Evolutionary conservation across 2,329 filamentous ascomycete species (phyloP).

Genomic region (Sporothrix euskadiensis): DNA sequence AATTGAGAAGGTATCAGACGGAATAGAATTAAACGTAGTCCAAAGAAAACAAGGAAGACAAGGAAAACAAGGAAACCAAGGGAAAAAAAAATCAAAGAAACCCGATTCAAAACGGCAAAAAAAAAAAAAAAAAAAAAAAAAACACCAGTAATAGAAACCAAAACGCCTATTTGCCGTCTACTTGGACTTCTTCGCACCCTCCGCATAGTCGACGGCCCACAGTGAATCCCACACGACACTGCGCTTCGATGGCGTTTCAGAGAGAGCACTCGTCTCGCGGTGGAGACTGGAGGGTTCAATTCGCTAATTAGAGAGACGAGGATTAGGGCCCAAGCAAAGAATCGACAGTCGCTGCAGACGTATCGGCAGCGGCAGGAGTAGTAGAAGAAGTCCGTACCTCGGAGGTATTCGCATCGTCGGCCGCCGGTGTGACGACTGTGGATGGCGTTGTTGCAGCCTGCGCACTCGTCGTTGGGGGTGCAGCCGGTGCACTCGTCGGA

Average conservation of each 20-base stretch:
- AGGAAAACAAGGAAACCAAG: too few relatives aligned
- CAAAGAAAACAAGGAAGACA: background rate
- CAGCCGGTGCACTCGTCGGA: constrained; percentile 41
- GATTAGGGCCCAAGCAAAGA: constrained; percentile 52
- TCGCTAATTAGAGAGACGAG: constrained; percentile 31
- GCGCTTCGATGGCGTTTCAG: constrained; percentile 48
- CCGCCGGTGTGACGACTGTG: constrained; percentile 31
- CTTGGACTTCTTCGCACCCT: constrained; percentile 40
- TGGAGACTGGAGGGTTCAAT: constrained; percentile 35
- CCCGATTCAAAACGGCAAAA: background rate
- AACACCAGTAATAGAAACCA: background rate
- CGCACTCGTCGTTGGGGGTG: background rate
- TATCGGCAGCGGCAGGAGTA: background rate
- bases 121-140: background rate
- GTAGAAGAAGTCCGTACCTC: constrained; percentile 52
- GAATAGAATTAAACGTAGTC: background rate
- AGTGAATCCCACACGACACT: constrained; percentile 63
- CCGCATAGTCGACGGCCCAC: constrained; percentile 59
- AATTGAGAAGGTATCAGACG: constrained; percentile 28
- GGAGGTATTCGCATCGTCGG: constrained; percentile 21
- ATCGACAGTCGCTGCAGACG: constrained; percentile 42
- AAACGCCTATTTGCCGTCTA: background rate
- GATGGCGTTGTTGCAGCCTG: constrained; percentile 7
- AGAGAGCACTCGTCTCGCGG: constrained; percentile 44
- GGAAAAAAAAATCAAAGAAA: background rate